Percentiles rank a stretch among this genome's conserved stretches.
These are phyloP conservation scores for Hemileccinum hortonii DNA, from an alignment of 1,284 basidiomycete species.

Conservation along the genomic window DNA sequence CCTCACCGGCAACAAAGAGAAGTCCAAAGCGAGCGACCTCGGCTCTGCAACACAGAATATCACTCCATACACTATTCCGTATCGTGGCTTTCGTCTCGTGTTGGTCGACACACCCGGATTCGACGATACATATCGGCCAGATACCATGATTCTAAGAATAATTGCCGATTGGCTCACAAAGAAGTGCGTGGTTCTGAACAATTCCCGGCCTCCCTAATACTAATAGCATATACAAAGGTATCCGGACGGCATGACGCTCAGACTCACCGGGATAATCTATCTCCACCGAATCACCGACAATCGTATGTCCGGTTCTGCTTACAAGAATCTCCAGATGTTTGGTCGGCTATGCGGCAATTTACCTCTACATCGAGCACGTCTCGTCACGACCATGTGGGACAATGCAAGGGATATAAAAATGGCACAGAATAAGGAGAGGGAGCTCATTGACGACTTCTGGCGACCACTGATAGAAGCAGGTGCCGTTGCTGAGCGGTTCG, in stretches of 20 bases:
- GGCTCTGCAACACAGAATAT: slow-evolving; percentile 12
- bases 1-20: slow-evolving; percentile 1
- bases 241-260: slow-evolving; percentile 3
- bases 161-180: slow-evolving; percentile 27
- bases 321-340: slow-evolving; percentile 46
- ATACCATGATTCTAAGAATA: slow-evolving; percentile 23
- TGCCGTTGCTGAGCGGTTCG: slow-evolving; percentile 20
- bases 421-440: slow-evolving; percentile 20
- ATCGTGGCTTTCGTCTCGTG: neutral
- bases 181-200: slow-evolving; percentile 10
- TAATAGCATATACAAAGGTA: slow-evolving; percentile 11
- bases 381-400: slow-evolving; percentile 43
- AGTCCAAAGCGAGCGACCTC: neutral
- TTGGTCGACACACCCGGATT: too few relatives aligned
- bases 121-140: slow-evolving; percentile 17
- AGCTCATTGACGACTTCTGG: slow-evolving; percentile 30
- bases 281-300: slow-evolving; percentile 50
- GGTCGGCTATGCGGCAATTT: slow-evolving; percentile 26
- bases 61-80: neutral
- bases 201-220: neutral
- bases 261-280: slow-evolving; percentile 46
- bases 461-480: slow-evolving; percentile 32
- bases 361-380: slow-evolving; percentile 28
- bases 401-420: slow-evolving; percentile 7
- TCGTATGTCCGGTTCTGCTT: slow-evolving; percentile 45